Evolutionary conservation across 208 protist genomes (phyloP), one percentile per base, ranked within the genome.

Genomic region (Tritrichomonas musculus): DNA sequence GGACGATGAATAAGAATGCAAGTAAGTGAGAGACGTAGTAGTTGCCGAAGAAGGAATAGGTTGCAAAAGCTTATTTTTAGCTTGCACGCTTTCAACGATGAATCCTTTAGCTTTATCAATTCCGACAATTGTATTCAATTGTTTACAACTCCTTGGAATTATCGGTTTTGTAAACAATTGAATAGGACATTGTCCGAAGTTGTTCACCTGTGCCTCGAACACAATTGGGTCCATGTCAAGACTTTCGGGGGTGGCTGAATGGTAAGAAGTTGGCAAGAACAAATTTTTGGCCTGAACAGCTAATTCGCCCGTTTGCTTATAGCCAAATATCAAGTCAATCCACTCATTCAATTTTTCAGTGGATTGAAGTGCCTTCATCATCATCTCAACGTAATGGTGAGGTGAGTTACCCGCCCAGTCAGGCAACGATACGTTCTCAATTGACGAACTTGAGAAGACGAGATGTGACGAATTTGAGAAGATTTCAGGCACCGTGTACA

Each of bases 281-380:
- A 88, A 3, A 36, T 88, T 88, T 50, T 88, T 88, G 17, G 17
- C 9, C 57, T 88, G 17, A 17, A 88, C 4, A 55, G 77, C 77
- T 39, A 47, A 20, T 39, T 88, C 77, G 25, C 77, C 77, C 39
- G 30, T 39, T 57, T 88, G 27, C 39, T 88, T 88, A 49, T 88
- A 88, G 0, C 77, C 77, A 39, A 88, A 88, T 55, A 88, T 88
- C 8, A 88, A 57, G 57, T 88, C 77, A 17, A 88, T 88, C 77
- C 77, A 88, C 9, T 88, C 77, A 72, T 72, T 72, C 25, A 72
- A n/a, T 82, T 30, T 22, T 53, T 55, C 44, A 5, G 27, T n/a
- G 1, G 9, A 8, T 57, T 88, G 47, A 33, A 88, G 30, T 11
- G 9, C 0, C 36, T 50, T 88, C 20, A 9, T 53, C 77, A 88